Base-by-base conservation (phyloP, 176 grass and related monocot genomes). In the Alloteropsis semialata region DNA sequence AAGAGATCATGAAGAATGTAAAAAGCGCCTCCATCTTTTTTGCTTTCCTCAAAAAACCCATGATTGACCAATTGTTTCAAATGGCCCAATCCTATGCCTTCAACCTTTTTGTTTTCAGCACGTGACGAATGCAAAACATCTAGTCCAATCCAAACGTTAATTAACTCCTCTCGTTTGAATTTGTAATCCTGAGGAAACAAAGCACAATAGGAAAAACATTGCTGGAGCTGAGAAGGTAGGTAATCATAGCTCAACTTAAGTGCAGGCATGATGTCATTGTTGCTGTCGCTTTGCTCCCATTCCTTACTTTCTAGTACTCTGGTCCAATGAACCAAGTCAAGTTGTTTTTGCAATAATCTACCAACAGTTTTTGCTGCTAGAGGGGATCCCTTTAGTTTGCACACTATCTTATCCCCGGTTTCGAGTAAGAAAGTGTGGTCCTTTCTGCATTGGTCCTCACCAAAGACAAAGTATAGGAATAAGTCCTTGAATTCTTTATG, bases 241-340 rank as follows among this genome's bases (percentile, higher is more conserved):
- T 72, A 66, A 7, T 65, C 13, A 63, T 89, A 89, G 17, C 81
- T 80, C 12, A 84, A 29, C 65, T 74, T 72, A 2, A 89, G 55
- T 41, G 46, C 83, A 15, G 74, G 74, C 83, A 85, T 79, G 19
- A 79, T 78, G 10, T 72, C 83, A 46, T 69, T 11, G 30, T 6
- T 0, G 3, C 34, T n/a, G 0, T 12, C 0, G 0, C 22, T 28
- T 28, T 22, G 65, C 33, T 70, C 59, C 84, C 84, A 87, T 42
- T 69, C 58, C n/a, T 51, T 57, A 17, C 59, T 81, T 15, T 74
- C 50, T 42, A 44, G 1, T 10, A 81, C 22, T 30, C 30, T 21
- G 8, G 10, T 64, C 67, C 84, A 87, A 5, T 87, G 44, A n/a
- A 3, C 70, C 21, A 50, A n/a, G 1, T 18, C 32, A 46, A 80